A percentile compares a stretch with the other conserved stretches of the same genome.
phyloP scores from a whole-genome alignment of 176 grass and related monocot genomes.

The Avena eriantha region DNA sequence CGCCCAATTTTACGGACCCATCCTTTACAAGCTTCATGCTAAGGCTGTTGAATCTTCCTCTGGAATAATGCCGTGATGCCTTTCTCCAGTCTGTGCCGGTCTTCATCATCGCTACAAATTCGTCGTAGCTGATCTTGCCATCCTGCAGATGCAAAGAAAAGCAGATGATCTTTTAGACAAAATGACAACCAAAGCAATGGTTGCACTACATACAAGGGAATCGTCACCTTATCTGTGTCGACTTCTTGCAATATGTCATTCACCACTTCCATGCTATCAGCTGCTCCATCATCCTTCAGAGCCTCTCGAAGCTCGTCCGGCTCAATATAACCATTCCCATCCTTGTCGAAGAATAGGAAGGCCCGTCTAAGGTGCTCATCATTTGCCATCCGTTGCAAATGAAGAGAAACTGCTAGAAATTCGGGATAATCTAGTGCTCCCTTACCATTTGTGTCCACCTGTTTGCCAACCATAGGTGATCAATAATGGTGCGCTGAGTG shows the following conservation, averaged over 20 bases:
- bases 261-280: slow-evolving; percentile 88
- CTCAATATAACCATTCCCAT: slow-evolving; percentile 92
- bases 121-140: slow-evolving; percentile 97
- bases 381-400: slow-evolving; percentile 99
- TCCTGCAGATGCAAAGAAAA: slow-evolving; percentile 59
- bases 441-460: slow-evolving; percentile 97
- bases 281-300: slow-evolving; percentile 74
- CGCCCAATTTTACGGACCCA: slow-evolving; percentile 85
- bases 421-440: slow-evolving; percentile 88
- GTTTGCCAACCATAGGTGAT: slow-evolving; percentile 35
- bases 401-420: slow-evolving; percentile 96
- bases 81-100: slow-evolving; percentile 99
- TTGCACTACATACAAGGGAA: not conserved
- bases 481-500: slow-evolving; percentile 31
- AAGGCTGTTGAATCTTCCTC: slow-evolving; percentile 99
- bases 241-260: slow-evolving; percentile 98
- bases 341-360: slow-evolving; percentile 97
- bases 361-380: slow-evolving; percentile 89
- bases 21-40: slow-evolving; percentile 98
- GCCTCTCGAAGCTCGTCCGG: slow-evolving; percentile 87
- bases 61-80: slow-evolving; percentile 96
- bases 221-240: slow-evolving; percentile 88
- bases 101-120: slow-evolving; percentile 99
- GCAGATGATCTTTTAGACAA: slow-evolving; percentile 18
- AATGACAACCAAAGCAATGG: not conserved